Percentiles rank a stretch among this genome's conserved stretches.
Evolutionary conservation across 345 rosid species (phyloP).

Genomic region (Heritiera fomes): DNA sequence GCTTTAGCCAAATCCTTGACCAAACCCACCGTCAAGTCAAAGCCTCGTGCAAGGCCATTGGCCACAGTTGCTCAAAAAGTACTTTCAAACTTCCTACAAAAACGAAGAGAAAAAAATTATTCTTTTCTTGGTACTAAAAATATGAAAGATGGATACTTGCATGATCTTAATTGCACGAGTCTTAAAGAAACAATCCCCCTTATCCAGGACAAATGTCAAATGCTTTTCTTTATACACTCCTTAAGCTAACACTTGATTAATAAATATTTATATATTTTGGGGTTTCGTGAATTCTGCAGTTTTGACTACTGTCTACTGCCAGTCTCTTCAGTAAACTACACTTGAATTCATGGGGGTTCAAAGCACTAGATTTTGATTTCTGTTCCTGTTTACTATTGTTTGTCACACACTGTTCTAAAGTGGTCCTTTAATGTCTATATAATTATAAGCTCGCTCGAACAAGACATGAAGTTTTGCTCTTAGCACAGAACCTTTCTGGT

Average conservation of each 20-base stretch:
- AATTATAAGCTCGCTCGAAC: slow-evolving; percentile 22
- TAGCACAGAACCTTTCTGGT: slow-evolving; percentile 10
- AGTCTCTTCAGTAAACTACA: slow-evolving; percentile 8
- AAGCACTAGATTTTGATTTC: slow-evolving; percentile 44
- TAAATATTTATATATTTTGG: slow-evolving; percentile 11
- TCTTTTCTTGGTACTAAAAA: background rate
- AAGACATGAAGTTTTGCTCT: slow-evolving; percentile 13
- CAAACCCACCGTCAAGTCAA: slow-evolving; percentile 29
- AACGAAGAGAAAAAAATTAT: background rate
- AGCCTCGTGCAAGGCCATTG: slow-evolving; percentile 28
- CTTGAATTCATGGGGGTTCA: slow-evolving; percentile 39
- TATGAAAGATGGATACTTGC: slow-evolving; percentile 24
- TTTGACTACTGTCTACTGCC: slow-evolving; percentile 4
- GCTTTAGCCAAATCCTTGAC: slow-evolving; percentile 4
- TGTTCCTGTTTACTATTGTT: slow-evolving; percentile 25
- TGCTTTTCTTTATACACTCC: slow-evolving; percentile 26
- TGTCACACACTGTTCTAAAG: slow-evolving; percentile 26
- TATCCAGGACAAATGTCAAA: slow-evolving; percentile 35
- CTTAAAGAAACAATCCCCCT: slow-evolving; percentile 35
- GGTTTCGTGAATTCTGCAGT: slow-evolving; percentile 35
- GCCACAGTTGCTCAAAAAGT: slow-evolving; percentile 20
- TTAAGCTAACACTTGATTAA: slow-evolving; percentile 17
- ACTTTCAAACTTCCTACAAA: slow-evolving; percentile 16
- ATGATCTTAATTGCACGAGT: slow-evolving; percentile 35
- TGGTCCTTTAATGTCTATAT: slow-evolving; percentile 14